Evolutionary conservation across 1,284 basidiomycete genomes (phyloP), one percentile per base, ranked within the genome.

Genomic region (Puccinia polysora): DNA sequence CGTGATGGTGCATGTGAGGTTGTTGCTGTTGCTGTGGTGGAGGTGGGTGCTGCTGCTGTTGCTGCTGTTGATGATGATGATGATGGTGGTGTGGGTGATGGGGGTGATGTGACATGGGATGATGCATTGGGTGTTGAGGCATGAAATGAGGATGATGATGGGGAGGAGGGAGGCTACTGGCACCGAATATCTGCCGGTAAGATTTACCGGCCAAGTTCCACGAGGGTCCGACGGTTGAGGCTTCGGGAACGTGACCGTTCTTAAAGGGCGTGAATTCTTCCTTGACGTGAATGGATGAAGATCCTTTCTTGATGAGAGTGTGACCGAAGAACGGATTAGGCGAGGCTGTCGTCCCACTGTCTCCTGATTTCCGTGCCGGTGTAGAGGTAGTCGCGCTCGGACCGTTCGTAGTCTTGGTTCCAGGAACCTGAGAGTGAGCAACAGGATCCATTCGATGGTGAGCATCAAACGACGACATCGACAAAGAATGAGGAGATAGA

Each of bases 251-350:
- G n/a, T n/a, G n/a, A n/a, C n/a, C n/a, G 15, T 28, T 40, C 49
- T 49, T 63, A 36, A 63, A 63, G 30, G 60, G 60, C 1, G 40
- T 63, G 18, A 63, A 63, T 15, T 63, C 60, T 49, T 49, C 60
- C 49, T 63, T 63, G 12, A 63, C 60, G 60, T 63, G 60, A n/a
- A n/a, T n/a, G n/a, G 49, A 23, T 4, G 43, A 45, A 12, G 36
- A 63, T 14, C 40, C 38, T 63, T 63, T 63, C 43, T 63, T 45
- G 60, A 63, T 63, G 20, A 40, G 18, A 18, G 28, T 45, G 23
- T n/a, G n/a, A 14, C 60, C 60, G 28, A 63, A 63, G 30, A 63
- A 63, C 18, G 60, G 60, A 23, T 63, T 63, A 0, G 43, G 36
- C n/a, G n/a, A n/a, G 15, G 40, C n/a, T 15, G 18, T 25, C 14